phyloP scores from a whole-genome alignment of 768 basidiomycete species.

The Termitomyces titanicus region DNA sequence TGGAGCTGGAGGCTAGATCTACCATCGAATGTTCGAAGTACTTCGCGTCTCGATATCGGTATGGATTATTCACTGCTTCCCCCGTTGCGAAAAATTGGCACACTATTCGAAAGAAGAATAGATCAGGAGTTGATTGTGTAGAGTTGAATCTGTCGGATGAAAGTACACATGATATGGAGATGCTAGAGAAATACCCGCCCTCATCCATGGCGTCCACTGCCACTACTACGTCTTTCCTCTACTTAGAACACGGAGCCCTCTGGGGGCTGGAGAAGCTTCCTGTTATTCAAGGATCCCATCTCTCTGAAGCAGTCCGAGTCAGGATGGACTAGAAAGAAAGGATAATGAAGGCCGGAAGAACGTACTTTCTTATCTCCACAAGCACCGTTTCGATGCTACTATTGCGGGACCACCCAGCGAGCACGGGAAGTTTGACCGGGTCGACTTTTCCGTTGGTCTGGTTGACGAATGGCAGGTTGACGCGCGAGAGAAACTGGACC shows the following conservation, averaged over 20 bases:
- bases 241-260: slow-evolving; percentile 74
- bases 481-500: slow-evolving; percentile 82
- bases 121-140: neutral
- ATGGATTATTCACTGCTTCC: neutral
- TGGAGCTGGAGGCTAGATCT: too few relatives aligned
- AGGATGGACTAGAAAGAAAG: neutral
- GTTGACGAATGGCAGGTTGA: slow-evolving; percentile 92
- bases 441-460: slow-evolving; percentile 77
- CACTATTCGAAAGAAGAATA: neutral
- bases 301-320: slow-evolving; percentile 49
- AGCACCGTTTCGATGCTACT: slow-evolving; percentile 85
- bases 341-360: slow-evolving; percentile 2
- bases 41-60: too few relatives aligned
- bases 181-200: slow-evolving; percentile 1
- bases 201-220: neutral
- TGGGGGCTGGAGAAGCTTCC: slow-evolving; percentile 92
- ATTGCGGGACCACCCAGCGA: slow-evolving; percentile 71
- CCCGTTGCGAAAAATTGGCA: neutral
- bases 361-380: slow-evolving; percentile 90
- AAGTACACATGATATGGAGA: slow-evolving; percentile 2
- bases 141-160: slow-evolving; percentile 4
- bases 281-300: slow-evolving; percentile 89
- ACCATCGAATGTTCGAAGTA: too few relatives aligned
- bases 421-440: slow-evolving; percentile 61
- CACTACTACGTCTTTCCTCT: neutral